Percentiles rank a stretch among this genome's conserved stretches.
These are phyloP conservation scores for Steccherinum ochraceum DNA, from an alignment of 768 basidiomycete species.

Conservation along the genomic window DNA sequence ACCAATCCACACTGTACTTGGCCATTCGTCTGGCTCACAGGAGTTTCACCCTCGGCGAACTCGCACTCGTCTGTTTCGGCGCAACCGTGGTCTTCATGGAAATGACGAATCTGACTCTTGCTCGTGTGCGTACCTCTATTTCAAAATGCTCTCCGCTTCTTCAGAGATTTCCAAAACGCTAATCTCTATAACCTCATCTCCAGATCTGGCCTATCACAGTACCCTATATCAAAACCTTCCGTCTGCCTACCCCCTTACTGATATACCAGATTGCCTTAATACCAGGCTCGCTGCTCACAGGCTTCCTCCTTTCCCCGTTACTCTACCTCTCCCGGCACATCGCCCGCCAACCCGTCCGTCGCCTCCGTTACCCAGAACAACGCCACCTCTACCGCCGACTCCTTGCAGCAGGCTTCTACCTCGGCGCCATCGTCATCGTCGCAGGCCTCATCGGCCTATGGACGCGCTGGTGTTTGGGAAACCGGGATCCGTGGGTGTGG, in stretches of 20 bases:
- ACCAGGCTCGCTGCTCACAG: conserved; percentile 86
- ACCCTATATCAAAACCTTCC: conserved; percentile 84
- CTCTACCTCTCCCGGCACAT: conserved; percentile 89
- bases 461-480: conserved; percentile 81
- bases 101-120: conserved; percentile 75
- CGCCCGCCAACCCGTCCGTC: conserved; percentile 77
- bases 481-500: conserved; percentile 88
- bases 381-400: conserved; percentile 76
- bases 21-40: conserved; percentile 86
- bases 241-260: conserved; percentile 87
- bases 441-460: conserved; percentile 83
- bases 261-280: conserved; percentile 91
- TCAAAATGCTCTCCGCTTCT: neutral
- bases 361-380: conserved; percentile 77
- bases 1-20: conserved; percentile 87
- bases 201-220: conserved; percentile 79
- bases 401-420: conserved; percentile 81
- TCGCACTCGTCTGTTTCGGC: conserved; percentile 83
- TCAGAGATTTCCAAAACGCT: too few relatives aligned
- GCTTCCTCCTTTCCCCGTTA: conserved; percentile 90
- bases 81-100: conserved; percentile 86
- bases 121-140: conserved; percentile 48
- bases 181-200: neutral
- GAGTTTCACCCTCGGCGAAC: conserved; percentile 94
- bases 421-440: conserved; percentile 69